Percentiles rank a stretch among this genome's conserved stretches.
Evolutionary conservation across 805 yeast species (phyloP).

Genomic region (Cyberlindnera mississippiensis): DNA sequence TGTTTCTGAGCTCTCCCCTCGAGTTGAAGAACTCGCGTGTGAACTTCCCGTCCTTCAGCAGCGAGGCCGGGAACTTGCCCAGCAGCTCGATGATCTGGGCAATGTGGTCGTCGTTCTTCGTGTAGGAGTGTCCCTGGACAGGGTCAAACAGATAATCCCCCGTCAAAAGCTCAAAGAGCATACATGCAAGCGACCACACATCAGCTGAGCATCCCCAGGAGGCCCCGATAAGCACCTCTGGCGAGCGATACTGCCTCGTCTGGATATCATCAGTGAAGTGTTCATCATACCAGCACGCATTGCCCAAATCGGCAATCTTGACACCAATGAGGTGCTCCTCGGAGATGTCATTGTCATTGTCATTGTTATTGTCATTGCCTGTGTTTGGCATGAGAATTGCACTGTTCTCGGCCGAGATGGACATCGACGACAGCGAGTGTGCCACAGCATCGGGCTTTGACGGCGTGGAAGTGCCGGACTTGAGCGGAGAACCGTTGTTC

Average conservation of each 20-base stretch:
- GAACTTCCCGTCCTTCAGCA: constrained; percentile 58
- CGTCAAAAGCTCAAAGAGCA: constrained; percentile 84
- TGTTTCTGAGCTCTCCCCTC: constrained; percentile 69
- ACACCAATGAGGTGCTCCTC: constrained; percentile 56
- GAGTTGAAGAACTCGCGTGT: constrained; percentile 61
- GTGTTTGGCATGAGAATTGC: constrained; percentile 5
- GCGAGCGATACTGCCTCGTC: constrained; percentile 76
- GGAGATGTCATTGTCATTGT: constrained; percentile 1
- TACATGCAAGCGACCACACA: constrained; percentile 93
- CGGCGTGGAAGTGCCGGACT: constrained; percentile 2
- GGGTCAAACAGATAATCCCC: constrained; percentile 97
- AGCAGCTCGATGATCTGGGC: constrained; percentile 89
- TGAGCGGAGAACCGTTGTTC: constrained; percentile 13
- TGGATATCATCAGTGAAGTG: constrained; percentile 71
- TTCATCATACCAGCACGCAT: constrained; percentile 63
- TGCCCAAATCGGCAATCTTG: constrained; percentile 85
- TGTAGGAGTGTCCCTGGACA: constrained; percentile 61
- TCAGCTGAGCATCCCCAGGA: constrained; percentile 96
- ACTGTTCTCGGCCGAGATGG: constrained; percentile 31
- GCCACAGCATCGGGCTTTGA: constrained; percentile 26
- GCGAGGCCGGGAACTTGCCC: constrained; percentile 60
- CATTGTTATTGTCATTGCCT: no score
- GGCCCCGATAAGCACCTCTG: constrained; percentile 77
- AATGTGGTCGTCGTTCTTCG: constrained; percentile 92
- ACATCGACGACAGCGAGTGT: constrained; percentile 39